These are phyloP conservation scores for Saitozyma sp. DNA, from an alignment of 768 basidiomycete genomes.

Conservation along the genomic window DNA sequence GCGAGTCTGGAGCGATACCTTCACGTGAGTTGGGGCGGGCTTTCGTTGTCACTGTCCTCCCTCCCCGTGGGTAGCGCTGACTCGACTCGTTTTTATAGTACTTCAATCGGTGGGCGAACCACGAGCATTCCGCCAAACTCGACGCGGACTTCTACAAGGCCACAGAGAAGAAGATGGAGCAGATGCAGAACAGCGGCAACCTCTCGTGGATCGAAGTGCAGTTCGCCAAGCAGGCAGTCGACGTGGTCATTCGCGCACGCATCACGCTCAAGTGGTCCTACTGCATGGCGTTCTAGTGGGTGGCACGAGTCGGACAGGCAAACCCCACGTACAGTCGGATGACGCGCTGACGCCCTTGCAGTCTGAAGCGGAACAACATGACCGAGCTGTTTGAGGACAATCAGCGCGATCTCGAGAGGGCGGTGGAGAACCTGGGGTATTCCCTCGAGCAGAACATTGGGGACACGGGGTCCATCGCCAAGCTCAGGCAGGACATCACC, in stretches of 20 bases:
- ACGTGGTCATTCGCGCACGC: constrained; percentile 82
- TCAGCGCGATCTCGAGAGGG: constrained; percentile 90
- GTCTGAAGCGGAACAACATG: constrained; percentile 77
- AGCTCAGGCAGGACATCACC: constrained; percentile 84
- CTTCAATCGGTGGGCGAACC: constrained; percentile 99
- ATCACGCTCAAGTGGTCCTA: constrained; percentile 99
- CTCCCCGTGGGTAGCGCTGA: neutral
- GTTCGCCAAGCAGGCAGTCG: constrained; percentile 98
- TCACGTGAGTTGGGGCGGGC: constrained; percentile 65
- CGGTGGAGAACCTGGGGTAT: constrained; percentile 93
- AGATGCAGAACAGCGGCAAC: constrained; percentile 90
- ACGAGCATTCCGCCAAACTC: constrained; percentile 98
- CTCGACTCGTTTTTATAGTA: constrained; percentile 60
- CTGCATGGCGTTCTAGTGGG: constrained; percentile 91
- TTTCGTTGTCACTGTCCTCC: neutral
- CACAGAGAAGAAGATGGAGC: constrained; percentile 99
- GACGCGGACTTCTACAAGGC: constrained; percentile 87
- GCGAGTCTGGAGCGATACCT: constrained; percentile 93
- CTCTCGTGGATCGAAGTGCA: constrained; percentile 98
- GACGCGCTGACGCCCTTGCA: constrained; percentile 19
- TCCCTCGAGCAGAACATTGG: constrained; percentile 80
- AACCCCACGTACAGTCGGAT: constrained; percentile 1
- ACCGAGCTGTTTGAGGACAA: constrained; percentile 98
- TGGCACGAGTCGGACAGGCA: constrained; percentile 3
- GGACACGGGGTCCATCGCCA: constrained; percentile 76